phyloP scores from a whole-genome alignment of 2,329 filamentous ascomycete genomes.

The Colletotrichum musae region DNA sequence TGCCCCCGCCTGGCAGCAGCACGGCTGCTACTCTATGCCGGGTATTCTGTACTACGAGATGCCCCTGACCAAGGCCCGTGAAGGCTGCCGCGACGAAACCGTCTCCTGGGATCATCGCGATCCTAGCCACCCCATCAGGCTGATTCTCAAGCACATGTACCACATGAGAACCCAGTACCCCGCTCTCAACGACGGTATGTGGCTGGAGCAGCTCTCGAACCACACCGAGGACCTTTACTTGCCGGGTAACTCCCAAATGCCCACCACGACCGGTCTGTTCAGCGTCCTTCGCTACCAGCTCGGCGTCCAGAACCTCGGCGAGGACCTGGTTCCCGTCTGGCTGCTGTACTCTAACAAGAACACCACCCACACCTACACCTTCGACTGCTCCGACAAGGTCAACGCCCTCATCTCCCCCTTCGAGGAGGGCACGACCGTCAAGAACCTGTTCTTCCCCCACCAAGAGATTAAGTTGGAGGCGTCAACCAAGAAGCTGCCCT shows the following conservation, averaged over 20 bases:
- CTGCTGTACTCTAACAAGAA: constrained; percentile 66
- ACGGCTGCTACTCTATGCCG: constrained; percentile 73
- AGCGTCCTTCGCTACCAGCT: constrained; percentile 68
- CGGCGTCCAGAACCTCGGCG: constrained; percentile 42
- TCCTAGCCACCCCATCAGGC: constrained; percentile 72
- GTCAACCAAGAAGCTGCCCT: constrained; percentile 60
- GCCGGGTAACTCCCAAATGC: constrained; percentile 64
- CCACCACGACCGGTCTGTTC: constrained; percentile 72
- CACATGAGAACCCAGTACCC: constrained; percentile 70
- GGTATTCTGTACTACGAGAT: constrained; percentile 71
- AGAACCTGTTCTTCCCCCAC: constrained; percentile 75
- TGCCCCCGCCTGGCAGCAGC: constrained; percentile 73
- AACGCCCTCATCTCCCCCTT: constrained; percentile 71
- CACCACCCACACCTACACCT: constrained; percentile 65
- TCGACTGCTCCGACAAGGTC: constrained; percentile 64
- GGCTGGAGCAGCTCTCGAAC: constrained; percentile 69
- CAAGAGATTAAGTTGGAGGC: constrained; percentile 66
- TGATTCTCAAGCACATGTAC: constrained; percentile 74
- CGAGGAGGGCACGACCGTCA: constrained; percentile 67
- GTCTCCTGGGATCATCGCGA: constrained; percentile 75
- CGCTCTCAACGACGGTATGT: constrained; percentile 73
- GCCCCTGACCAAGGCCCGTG: constrained; percentile 66
- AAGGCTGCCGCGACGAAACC: constrained; percentile 70
- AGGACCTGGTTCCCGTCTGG: constrained; percentile 71
- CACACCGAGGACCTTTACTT: constrained; percentile 62